phyloP scores from a whole-genome alignment of 2,329 filamentous ascomycete species.

The Colletotrichum incanum region DNA sequence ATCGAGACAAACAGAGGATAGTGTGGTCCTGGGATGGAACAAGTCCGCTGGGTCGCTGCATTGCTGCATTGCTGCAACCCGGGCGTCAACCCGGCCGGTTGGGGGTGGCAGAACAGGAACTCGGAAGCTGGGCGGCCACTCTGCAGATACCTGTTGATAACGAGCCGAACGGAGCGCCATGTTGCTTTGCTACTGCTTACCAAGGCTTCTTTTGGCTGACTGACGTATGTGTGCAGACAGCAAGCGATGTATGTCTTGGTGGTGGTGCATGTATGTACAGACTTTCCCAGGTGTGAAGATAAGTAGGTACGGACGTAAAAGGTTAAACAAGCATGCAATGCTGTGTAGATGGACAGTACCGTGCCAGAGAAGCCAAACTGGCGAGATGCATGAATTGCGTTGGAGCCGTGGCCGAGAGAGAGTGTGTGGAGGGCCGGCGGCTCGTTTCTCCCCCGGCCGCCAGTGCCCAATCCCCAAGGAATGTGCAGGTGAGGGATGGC shows the following conservation, averaged over 20 bases:
- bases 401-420: not conserved
- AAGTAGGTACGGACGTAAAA: slow-evolving; percentile 25
- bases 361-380: slow-evolving; percentile 9
- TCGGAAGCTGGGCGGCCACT: slow-evolving; percentile 11
- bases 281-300: slow-evolving; percentile 9
- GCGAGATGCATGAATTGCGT: slow-evolving; percentile 24
- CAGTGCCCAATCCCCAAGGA: not conserved
- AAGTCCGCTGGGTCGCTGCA: not conserved
- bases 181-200: slow-evolving; percentile 12
- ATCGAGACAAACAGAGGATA: slow-evolving; percentile 24
- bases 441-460: slow-evolving; percentile 17
- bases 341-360: not conserved
- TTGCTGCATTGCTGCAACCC: slow-evolving; percentile 3
- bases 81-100: slow-evolving; percentile 6
- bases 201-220: slow-evolving; percentile 6
- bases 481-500: slow-evolving; percentile 5
- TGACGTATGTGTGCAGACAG: slow-evolving; percentile 24
- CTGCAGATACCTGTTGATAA: not conserved
- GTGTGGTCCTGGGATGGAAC: slow-evolving; percentile 12
- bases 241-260: slow-evolving; percentile 5
- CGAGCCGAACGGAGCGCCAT: not conserved
- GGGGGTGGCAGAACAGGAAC: slow-evolving; percentile 15
- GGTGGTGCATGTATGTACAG: not conserved
- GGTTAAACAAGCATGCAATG: slow-evolving; percentile 19
- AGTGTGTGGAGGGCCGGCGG: slow-evolving; percentile 10